Evolutionary conservation across 192 early-diverging fungal species (phyloP).

Genomic region (Coemansia sp.): DNA sequence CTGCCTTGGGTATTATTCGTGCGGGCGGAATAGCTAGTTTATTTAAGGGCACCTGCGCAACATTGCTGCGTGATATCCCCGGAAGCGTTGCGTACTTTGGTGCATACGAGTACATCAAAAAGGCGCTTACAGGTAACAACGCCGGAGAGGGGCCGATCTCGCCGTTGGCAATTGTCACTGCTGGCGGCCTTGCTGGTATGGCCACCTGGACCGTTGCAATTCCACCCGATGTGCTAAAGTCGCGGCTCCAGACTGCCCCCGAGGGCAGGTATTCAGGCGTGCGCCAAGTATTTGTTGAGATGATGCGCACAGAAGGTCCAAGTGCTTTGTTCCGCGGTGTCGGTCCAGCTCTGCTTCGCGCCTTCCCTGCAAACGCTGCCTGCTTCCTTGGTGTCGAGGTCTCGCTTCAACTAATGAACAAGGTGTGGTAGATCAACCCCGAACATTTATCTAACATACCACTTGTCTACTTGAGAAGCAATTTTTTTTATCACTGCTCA

Average conservation of each 20-base stretch:
- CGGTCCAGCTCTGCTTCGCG: slow-evolving; percentile 77
- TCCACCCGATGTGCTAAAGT: slow-evolving; percentile 88
- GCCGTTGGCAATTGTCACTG: slow-evolving; percentile 79
- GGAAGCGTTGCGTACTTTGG: slow-evolving; percentile 96
- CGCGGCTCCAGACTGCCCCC: slow-evolving; percentile 67
- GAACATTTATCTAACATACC: background rate
- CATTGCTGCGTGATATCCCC: slow-evolving; percentile 87
- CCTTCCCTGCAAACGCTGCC: slow-evolving; percentile 82
- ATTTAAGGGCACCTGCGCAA: slow-evolving; percentile 93
- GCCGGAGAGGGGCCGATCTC: slow-evolving; percentile 74
- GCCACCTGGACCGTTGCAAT: slow-evolving; percentile 85
- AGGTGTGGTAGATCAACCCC: slow-evolving; percentile 23
- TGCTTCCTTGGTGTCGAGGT: slow-evolving; percentile 69
- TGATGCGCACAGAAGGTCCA: slow-evolving; percentile 59
- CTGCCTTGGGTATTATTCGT: slow-evolving; percentile 73
- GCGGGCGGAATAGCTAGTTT: slow-evolving; percentile 85
- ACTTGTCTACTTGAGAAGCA: background rate
- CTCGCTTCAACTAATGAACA: slow-evolving; percentile 52
- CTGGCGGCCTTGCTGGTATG: slow-evolving; percentile 98
- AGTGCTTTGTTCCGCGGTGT: slow-evolving; percentile 79
- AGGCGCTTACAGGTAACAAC: slow-evolving; percentile 61
- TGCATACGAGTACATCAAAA: slow-evolving; percentile 88
- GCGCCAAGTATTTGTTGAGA: slow-evolving; percentile 54
- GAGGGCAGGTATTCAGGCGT: slow-evolving; percentile 56
- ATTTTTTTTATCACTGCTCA: background rate